Evolutionary conservation across 1,284 basidiomycete species (phyloP).

Genomic region (Jaminaea rosea): DNA sequence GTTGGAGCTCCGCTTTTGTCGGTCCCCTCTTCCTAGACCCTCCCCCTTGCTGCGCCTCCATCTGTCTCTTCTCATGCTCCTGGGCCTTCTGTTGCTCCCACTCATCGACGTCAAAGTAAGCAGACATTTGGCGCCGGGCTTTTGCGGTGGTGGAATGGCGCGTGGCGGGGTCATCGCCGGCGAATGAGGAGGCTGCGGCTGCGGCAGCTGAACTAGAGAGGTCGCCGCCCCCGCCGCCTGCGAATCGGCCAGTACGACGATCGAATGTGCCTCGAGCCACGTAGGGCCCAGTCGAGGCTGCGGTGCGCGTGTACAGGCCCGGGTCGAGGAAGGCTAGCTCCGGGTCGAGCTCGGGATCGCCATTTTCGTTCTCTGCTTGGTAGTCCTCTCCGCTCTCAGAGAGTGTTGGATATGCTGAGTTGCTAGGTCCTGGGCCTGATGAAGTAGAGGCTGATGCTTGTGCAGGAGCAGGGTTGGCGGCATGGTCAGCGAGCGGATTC

Average conservation of each 20-base stretch:
- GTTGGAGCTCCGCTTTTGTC: conserved; percentile 9
- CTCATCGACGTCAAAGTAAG: conserved; percentile 7
- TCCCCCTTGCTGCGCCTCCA: neutral
- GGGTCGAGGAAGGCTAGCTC: conserved; percentile 11
- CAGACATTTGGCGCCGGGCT: conserved; percentile 8
- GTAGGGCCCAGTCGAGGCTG: neutral
- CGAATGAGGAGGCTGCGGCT: neutral
- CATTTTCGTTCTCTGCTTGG: too few species aligned
- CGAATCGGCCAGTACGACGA: neutral
- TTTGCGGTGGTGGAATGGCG: neutral
- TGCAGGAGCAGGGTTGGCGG: neutral
- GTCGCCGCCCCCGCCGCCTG: neutral
- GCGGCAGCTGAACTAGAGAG: neutral
- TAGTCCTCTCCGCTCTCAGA: conserved; percentile 1
- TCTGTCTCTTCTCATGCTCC: neutral
- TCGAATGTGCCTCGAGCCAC: neutral
- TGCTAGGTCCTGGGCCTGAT: neutral
- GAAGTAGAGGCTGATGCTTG: neutral
- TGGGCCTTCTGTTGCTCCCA: conserved; percentile 5
- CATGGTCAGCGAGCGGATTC: conserved; percentile 2
- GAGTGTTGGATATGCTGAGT: neutral
- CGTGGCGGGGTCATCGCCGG: too few species aligned
- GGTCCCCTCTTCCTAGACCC: conserved; percentile 1
- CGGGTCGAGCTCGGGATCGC: conserved; percentile 6
- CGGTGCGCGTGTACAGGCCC: conserved; percentile 2